Evolutionary conservation across 345 rosid genomes (phyloP), one percentile per base, ranked within the genome.

Genomic region (Salix caprea): DNA sequence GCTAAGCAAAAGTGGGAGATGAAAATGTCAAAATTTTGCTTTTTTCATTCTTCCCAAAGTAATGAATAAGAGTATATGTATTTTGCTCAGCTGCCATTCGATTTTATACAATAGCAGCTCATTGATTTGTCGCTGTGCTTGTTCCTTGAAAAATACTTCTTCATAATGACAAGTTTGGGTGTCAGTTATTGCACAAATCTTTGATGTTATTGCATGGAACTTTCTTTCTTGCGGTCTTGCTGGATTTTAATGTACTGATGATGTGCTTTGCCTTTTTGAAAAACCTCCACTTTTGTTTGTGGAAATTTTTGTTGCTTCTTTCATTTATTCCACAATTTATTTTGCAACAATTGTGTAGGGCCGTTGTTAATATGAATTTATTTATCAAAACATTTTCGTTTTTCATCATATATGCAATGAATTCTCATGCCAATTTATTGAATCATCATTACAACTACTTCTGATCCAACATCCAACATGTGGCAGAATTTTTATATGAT

Each of bases 401-500:
- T 37, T 14, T 68, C 18, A 10, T 39, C 9, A 48, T 70, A 26
- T 70, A 4, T 48, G 36, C 18, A 70, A 26, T 46, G 23, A 28
- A 9, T 39, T 36, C 18, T 6, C 37, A 28, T 48, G 5, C 21
- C 50, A 44, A 21, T 6, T 42, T 69, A 16, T 69, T 4, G 26
- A n/a, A 14, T 44, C 18, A 24, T 23, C 11, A 15, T 28, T 14
- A 44, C 58, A 10, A 13, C 61, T 12, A 67, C 10, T 23, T 36
- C 54, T 67, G 11, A 26, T 66, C 67, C 16, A 18, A 21, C 10
- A 1, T 70, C 74, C 77, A 67, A 4, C 62, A 7, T 65, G 72
- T 48, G 69, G 72, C 94, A 96, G 99, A 88, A 87, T 76, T 96
- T 91, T 73, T 96, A 96, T 73, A 86, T 96, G 93, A 81, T 89